Percentiles rank a stretch among this genome's conserved stretches.
These are phyloP conservation scores for Alternaria rosae DNA, from an alignment of 2,329 filamentous ascomycete species.

Conservation along the genomic window DNA sequence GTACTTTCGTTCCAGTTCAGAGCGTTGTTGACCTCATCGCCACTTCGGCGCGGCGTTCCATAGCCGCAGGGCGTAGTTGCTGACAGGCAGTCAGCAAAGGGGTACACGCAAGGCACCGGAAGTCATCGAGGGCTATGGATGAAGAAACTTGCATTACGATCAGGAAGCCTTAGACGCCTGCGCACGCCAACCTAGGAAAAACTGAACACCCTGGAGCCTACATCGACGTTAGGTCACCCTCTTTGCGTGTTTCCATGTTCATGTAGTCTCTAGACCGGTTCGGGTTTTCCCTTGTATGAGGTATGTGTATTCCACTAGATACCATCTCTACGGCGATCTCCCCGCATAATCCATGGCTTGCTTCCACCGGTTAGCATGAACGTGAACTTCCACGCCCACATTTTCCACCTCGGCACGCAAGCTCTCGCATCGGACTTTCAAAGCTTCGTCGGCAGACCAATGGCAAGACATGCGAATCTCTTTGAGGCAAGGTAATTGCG, in stretches of 20 bases:
- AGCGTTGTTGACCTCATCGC: neutral
- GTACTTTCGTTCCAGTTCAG: neutral
- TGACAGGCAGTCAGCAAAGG: neutral
- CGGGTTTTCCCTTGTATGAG: too few species aligned
- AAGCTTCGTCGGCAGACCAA: neutral
- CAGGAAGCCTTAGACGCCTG: too few species aligned
- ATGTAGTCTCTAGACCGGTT: too few species aligned
- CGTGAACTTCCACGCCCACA: constrained; percentile 12
- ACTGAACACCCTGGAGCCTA: too few species aligned
- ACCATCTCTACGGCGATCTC: neutral
- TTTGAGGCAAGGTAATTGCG: neutral
- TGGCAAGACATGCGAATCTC: neutral
- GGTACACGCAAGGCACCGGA: neutral
- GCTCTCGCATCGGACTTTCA: neutral
- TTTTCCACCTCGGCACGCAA: neutral
- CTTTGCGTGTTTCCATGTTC: too few species aligned
- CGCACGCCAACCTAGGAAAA: too few species aligned
- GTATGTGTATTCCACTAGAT: too few species aligned
- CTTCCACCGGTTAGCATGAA: constrained; percentile 10
- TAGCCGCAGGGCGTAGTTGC: neutral
- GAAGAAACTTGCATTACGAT: neutral
- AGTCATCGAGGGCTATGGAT: neutral
- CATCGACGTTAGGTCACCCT: too few species aligned
- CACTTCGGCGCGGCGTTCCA: neutral
- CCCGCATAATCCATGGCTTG: constrained; percentile 17